Percentiles rank a stretch among this genome's conserved stretches.
Conservation (phyloP, 129 eudicot genomes). For the carrot (Daucus carota) region DNA sequence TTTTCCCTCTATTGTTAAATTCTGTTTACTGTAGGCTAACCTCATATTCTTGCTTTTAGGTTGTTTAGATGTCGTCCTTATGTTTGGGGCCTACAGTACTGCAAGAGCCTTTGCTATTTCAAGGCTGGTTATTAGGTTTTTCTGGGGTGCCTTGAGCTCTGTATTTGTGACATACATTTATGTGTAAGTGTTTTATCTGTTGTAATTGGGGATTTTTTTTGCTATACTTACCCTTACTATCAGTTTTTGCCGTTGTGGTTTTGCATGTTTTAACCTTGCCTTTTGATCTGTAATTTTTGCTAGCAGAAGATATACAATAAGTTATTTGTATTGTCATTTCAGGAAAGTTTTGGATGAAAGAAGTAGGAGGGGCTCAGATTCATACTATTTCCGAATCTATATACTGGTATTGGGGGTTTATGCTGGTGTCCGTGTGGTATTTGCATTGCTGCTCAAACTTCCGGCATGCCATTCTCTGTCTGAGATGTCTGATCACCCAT, state of each 20-base stretch:
- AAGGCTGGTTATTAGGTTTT: slow-evolving; percentile 82
- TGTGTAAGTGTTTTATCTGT: slow-evolving; percentile 47
- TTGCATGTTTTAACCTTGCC: not conserved
- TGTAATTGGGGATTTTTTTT: slow-evolving; percentile 1
- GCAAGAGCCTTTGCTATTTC: slow-evolving; percentile 96
- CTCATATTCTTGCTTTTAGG: slow-evolving; percentile 35
- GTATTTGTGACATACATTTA: slow-evolving; percentile 66
- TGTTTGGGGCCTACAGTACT: slow-evolving; percentile 93
- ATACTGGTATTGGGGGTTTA: slow-evolving; percentile 79
- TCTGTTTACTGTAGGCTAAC: slow-evolving; percentile 1
- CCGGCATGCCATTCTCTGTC: slow-evolving; percentile 80
- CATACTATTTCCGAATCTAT: slow-evolving; percentile 68
- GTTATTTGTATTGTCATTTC: slow-evolving; percentile 20
- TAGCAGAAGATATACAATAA: slow-evolving; percentile 5
- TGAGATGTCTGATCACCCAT: slow-evolving; percentile 75
- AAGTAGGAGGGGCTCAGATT: slow-evolving; percentile 33
- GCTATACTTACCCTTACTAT: not conserved
- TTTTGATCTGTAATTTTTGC: not conserved
- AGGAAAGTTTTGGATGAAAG: slow-evolving; percentile 79
- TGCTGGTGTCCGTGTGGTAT: slow-evolving; percentile 66
- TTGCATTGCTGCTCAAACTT: slow-evolving; percentile 65
- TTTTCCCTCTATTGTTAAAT: not conserved
- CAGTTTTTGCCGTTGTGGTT: not conserved
- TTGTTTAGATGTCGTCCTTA: slow-evolving; percentile 76
- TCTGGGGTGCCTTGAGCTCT: slow-evolving; percentile 72